Percentiles rank a stretch among this genome's conserved stretches.
Evolutionary conservation across 345 rosid species (phyloP).

Genomic region (Odontarrhena argentea): DNA sequence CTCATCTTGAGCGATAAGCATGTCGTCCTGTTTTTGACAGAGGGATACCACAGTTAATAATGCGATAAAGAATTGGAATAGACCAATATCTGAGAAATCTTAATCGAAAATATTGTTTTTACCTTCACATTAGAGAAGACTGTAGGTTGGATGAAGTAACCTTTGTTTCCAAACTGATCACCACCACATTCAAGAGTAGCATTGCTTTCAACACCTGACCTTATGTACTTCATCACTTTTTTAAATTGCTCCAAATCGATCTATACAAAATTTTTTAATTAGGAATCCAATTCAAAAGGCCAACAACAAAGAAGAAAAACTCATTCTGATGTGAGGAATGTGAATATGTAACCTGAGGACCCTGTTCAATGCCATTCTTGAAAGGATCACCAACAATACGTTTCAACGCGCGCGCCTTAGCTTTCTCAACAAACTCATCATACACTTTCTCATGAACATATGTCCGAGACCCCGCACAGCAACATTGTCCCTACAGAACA

Average conservation of each 20-base stretch:
- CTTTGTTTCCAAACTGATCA: constrained; percentile 69
- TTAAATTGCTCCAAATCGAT: constrained; percentile 72
- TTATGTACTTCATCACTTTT: constrained; percentile 79
- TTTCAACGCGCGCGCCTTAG: constrained; percentile 74
- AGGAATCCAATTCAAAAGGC: not conserved
- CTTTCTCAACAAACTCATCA: constrained; percentile 84
- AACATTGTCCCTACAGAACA: constrained; percentile 82
- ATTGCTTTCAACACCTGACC: constrained; percentile 67
- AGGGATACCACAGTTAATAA: not conserved
- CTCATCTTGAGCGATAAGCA: constrained; percentile 93
- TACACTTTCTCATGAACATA: constrained; percentile 81
- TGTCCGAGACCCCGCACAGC: constrained; percentile 96
- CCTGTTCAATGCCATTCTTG: constrained; percentile 82
- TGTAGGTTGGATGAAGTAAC: constrained; percentile 91
- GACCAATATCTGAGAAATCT: not conserved
- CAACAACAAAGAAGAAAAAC: not conserved
- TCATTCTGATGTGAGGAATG: not conserved
- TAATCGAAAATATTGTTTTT: not conserved
- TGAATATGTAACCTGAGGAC: constrained; percentile 73
- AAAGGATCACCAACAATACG: constrained; percentile 96
- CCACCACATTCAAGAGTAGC: constrained; percentile 97
- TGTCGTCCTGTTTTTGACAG: constrained; percentile 64
- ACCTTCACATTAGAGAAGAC: constrained; percentile 94
- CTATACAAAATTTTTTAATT: constrained; percentile 40
- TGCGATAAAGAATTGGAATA: not conserved